Conservation (phyloP, 257 asterid species). For the Misopates orontium region DNA sequence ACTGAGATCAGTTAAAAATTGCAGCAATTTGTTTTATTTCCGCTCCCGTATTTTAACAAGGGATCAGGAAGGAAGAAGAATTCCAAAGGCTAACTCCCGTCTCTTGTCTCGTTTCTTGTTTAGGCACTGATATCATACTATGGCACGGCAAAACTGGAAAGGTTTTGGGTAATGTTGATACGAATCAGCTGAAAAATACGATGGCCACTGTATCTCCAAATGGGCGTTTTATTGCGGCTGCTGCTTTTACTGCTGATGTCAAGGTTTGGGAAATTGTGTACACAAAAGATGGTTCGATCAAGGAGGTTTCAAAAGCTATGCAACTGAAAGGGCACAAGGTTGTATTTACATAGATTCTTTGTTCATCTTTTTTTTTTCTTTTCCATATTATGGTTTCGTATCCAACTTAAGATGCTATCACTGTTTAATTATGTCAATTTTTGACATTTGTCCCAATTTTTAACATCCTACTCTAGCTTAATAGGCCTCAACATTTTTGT, state of each 20-base stretch:
- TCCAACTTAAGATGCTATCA: slow-evolving; percentile 9
- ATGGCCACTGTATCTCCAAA: slow-evolving; percentile 96
- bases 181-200: slow-evolving; percentile 91
- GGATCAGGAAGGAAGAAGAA: background rate
- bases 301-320: slow-evolving; percentile 86
- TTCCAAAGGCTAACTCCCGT: slow-evolving; percentile 10
- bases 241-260: slow-evolving; percentile 99
- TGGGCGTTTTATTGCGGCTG: slow-evolving; percentile 98
- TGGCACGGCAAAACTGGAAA: slow-evolving; percentile 96
- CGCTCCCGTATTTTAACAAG: too few relatives aligned
- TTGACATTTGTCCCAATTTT: slow-evolving; percentile 7
- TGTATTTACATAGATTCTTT: slow-evolving; percentile 24
- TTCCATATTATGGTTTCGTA: background rate
- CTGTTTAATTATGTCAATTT: slow-evolving; percentile 15
- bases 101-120: slow-evolving; percentile 24
- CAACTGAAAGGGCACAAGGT: slow-evolving; percentile 99
- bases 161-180: slow-evolving; percentile 78
- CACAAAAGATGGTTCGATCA: slow-evolving; percentile 87
- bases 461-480: slow-evolving; percentile 5
- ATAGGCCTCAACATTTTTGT: slow-evolving; percentile 1
- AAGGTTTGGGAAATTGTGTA: slow-evolving; percentile 98
- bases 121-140: slow-evolving; percentile 89
- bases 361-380: slow-evolving; percentile 16
- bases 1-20: too few relatives aligned
- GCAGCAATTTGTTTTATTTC: too few relatives aligned